Evolutionary conservation across 169 alveolate genomes (phyloP).

Genomic region (Eimeria necatrix): DNA sequence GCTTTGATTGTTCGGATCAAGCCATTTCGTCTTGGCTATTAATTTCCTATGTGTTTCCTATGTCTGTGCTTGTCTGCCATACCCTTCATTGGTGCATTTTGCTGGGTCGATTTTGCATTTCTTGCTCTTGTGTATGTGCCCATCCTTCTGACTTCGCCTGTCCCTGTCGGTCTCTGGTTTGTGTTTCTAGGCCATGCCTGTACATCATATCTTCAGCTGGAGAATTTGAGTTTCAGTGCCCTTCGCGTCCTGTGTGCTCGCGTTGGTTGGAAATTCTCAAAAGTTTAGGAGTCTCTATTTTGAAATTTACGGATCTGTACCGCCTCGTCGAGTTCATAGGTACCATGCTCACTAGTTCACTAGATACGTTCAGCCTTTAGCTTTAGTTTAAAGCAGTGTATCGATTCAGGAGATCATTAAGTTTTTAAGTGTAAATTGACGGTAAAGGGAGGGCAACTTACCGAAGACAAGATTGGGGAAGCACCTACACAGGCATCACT

Average conservation of each 20-base stretch:
- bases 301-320: constrained; percentile 50
- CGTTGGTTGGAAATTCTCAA: constrained; percentile 36
- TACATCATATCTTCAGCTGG: constrained; percentile 37
- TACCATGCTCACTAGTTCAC: neutral
- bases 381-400: no score
- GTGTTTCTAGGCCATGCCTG: constrained; percentile 46
- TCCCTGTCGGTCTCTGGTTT: neutral
- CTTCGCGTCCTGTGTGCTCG: constrained; percentile 17
- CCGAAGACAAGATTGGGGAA: no score
- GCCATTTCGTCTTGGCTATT: no score
- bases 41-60: no score
- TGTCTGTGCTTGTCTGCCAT: no score
- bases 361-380: no score
- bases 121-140: neutral
- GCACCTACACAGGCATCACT: no score
- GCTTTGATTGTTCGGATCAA: no score
- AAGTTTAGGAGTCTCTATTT: neutral
- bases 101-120: neutral
- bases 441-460: no score
- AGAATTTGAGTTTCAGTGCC: constrained; percentile 72
- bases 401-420: no score
- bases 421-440: no score
- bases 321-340: constrained; percentile 71
- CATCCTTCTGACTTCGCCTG: neutral
- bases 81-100: no score